phyloP scores from a whole-genome alignment of 1,284 basidiomycete genomes.

The Hymenochaete sp. region DNA sequence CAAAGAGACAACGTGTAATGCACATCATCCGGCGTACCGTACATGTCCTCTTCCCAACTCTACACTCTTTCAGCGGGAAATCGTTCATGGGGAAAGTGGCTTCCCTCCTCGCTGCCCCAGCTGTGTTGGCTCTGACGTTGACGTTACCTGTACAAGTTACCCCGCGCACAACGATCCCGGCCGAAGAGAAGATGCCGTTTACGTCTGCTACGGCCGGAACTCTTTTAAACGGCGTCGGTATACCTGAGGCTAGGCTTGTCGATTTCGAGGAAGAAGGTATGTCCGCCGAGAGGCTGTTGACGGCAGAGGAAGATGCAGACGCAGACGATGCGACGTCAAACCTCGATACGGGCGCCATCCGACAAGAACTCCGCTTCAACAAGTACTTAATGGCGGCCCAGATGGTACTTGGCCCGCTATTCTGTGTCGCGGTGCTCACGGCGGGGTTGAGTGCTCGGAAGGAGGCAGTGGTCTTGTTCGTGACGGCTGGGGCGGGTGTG shows the following conservation, averaged over 20 bases:
- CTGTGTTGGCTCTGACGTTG: constrained; percentile 77
- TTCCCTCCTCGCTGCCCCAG: constrained; percentile 77
- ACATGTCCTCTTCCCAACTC: constrained; percentile 78
- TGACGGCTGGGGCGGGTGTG: constrained; percentile 46
- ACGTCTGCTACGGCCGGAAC: constrained; percentile 15
- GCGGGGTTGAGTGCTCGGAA: constrained; percentile 34
- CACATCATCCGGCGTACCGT: constrained; percentile 34
- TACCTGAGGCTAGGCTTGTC: constrained; percentile 37
- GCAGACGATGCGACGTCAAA: neutral
- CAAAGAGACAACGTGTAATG: constrained; percentile 35
- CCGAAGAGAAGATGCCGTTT: constrained; percentile 33
- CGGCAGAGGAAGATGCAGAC: constrained; percentile 53
- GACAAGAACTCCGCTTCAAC: constrained; percentile 58
- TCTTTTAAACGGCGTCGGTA: constrained; percentile 16
- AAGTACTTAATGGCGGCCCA: constrained; percentile 79
- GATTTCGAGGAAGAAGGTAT: constrained; percentile 67
- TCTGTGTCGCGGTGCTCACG: constrained; percentile 67
- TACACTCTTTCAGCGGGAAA: constrained; percentile 70
- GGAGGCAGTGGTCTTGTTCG: constrained; percentile 48
- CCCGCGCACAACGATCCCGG: constrained; percentile 37
- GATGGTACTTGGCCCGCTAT: constrained; percentile 71
- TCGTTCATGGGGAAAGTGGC: constrained; percentile 66
- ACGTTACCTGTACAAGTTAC: constrained; percentile 86
- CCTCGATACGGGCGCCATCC: neutral
- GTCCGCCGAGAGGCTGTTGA: constrained; percentile 48